Evolutionary conservation across 2,329 filamentous ascomycete genomes (phyloP), one percentile per base, ranked within the genome.

Genomic region (Leptosphaerulina australis): DNA sequence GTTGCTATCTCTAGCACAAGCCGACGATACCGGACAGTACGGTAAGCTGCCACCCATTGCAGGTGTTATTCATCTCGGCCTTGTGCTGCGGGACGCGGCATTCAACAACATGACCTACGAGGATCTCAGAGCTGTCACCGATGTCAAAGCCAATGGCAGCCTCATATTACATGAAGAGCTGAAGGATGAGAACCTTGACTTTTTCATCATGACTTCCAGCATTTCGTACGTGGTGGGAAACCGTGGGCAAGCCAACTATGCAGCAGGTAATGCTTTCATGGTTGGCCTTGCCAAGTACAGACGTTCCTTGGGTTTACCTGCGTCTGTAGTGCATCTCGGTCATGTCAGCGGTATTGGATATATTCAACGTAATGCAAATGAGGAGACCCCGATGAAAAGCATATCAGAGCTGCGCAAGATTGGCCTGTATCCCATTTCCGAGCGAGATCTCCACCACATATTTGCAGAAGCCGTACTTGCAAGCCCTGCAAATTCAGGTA

Each of bases 321-420:
- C 76, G 77, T 0, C 70, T 1, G 28, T 49, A 0, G 40, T 86
- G 1, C 77, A 85, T 56, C 69, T 86, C 8, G 81, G 81, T 0
- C 76, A 76, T 1, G 75, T 86, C 10, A 64, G 66, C 3, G 75
- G 44, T n/a, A 33, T 62, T 3, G 77, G 77, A 14, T 44, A 76
- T 49, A 64, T 79, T 5, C 47, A 54, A 12, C 40, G 51, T 20
- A 30, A 30, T 11, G 9, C 26, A 2, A 22, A 22, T n/a, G 4
- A 41, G 7, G 18, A 17, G 26, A 44, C 31, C 20, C 31, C n/a
- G 9, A 8, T 11, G 6, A 22, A 7, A 17, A 30, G 49, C 20
- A 29, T 40, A 2, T 5, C 15, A 29, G 37, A 24, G 8, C 35
- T 50, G 1, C 24, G 22, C 9, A 50, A 50, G 14, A 7, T 11